These are phyloP conservation scores for Malania oleifera DNA, from an alignment of 164 flowering plant species.

Conservation along the genomic window DNA sequence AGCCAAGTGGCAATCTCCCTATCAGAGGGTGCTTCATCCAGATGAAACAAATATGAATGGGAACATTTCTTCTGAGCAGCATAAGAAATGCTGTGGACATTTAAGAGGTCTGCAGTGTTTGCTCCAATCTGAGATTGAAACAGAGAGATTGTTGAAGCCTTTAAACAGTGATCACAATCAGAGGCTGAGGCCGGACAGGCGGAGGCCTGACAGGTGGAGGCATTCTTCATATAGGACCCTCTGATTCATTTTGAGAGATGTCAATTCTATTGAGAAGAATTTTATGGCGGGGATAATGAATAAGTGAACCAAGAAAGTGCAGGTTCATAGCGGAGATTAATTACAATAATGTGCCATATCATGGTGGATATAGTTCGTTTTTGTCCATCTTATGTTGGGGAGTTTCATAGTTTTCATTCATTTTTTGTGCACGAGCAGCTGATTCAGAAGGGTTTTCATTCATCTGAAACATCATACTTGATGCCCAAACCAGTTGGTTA, in stretches of 20 bases:
- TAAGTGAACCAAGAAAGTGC: conserved; percentile 18
- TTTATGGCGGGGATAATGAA: conserved; percentile 8
- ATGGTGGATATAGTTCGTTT: background rate
- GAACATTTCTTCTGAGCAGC: conserved; percentile 17
- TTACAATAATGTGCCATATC: conserved; percentile 6
- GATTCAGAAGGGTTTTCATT: background rate
- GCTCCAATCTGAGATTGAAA: conserved; percentile 51
- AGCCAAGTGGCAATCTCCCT: conserved; percentile 81
- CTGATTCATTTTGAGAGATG: conserved; percentile 18
- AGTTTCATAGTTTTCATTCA: background rate
- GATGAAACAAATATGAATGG: conserved; percentile 17
- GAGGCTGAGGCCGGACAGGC: conserved; percentile 49
- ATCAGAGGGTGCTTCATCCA: conserved; percentile 36
- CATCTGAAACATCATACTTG: too few relatives aligned
- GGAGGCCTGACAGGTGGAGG: conserved; percentile 48
- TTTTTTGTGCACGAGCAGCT: conserved; percentile 4
- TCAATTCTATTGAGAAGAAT: conserved; percentile 2
- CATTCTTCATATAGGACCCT: conserved; percentile 24
- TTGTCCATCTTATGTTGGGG: conserved; percentile 1
- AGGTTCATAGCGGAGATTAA: conserved; percentile 17
- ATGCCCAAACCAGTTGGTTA: background rate
- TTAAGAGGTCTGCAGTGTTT: conserved; percentile 51
- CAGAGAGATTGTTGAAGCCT: conserved; percentile 50
- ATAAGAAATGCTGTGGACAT: conserved; percentile 61
- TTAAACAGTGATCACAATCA: conserved; percentile 31